phyloP scores from a whole-genome alignment of 805 yeast species.

The Kuraishia capsulata region DNA sequence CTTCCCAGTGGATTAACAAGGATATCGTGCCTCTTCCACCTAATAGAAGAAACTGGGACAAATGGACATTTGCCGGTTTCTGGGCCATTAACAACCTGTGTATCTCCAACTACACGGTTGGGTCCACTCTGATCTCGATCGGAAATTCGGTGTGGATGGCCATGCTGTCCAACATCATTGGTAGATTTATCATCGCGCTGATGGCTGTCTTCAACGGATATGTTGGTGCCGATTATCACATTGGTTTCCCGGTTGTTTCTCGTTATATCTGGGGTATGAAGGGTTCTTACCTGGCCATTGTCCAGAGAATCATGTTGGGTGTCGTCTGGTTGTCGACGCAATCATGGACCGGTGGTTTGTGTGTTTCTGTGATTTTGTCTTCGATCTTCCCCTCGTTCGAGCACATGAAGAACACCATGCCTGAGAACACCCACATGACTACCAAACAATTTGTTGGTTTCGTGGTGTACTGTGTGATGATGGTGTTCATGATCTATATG shows the following conservation, averaged over 20 bases:
- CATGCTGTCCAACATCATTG: conserved; percentile 35
- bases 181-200: conserved; percentile 32
- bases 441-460: conserved; percentile 33
- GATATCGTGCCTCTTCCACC: conserved; percentile 39
- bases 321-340: conserved; percentile 39
- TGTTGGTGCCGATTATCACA: conserved; percentile 40
- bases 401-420: conserved; percentile 29
- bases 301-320: conserved; percentile 32
- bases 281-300: conserved; percentile 34
- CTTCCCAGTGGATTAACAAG: conserved; percentile 1
- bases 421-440: conserved; percentile 26
- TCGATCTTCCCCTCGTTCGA: conserved; percentile 28
- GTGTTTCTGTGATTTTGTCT: conserved; percentile 27
- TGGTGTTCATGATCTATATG: conserved; percentile 28
- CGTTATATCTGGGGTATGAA: conserved; percentile 37
- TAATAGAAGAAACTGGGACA: conserved; percentile 35
- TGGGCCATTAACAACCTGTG: conserved; percentile 27
- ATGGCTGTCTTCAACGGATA: conserved; percentile 36
- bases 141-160: conserved; percentile 38
- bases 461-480: conserved; percentile 33
- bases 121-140: conserved; percentile 31
- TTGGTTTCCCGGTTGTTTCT: conserved; percentile 37
- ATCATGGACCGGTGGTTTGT: conserved; percentile 36
- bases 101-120: conserved; percentile 26
- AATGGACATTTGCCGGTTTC: conserved; percentile 28